Base-by-base conservation (phyloP, 768 basidiomycete species). In the Ramaria rubella region DNA sequence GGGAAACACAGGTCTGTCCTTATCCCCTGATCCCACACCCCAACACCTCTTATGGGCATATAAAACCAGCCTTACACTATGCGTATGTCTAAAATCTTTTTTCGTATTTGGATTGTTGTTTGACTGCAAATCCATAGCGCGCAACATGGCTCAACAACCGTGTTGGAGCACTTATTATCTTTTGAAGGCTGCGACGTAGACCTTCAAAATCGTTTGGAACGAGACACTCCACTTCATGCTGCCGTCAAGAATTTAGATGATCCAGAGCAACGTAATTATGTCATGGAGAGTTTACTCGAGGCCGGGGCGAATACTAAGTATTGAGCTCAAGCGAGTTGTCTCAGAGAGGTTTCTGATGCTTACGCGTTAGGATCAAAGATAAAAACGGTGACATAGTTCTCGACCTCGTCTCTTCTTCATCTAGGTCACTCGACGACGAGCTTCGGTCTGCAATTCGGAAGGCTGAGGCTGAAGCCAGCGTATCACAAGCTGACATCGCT, bases 101-200 rank as follows among this genome's bases (percentile, higher is more conserved):
- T 42, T 42, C 2, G 8, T 2, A 19, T 23, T 40, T 34, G 34
- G 30, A 14, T 24, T 12, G 24, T 48, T 48, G 23, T 11, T 8
- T 48, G n/a, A 30, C 46, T 48, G 15, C 30, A 4, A 23, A 2
- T 5, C 33, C 21, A 4, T 65, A 85, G 82, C 17, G 80, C 78
- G 19, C 74, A 71, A 31, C 62, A 79, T 40, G 85, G 82, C 23
- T 85, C 81, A 24, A 75, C 75, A 1, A 77, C 78, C 27, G 82
- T 85, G 48, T 73, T 91, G 3, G 87, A 91, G 59, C 75, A 85
- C 54, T 81, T 93, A 61, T 76, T 94, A 31, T 80, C 79, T 4
- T 75, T 82, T 63, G 87, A 90, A 11, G 79, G 76, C 4, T 91
- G 89, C 71, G 90, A 92, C 64, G 88, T 91, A 50, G 90, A 94